Conservation (phyloP, 345 rosid species). For the Linum tenue region DNA sequence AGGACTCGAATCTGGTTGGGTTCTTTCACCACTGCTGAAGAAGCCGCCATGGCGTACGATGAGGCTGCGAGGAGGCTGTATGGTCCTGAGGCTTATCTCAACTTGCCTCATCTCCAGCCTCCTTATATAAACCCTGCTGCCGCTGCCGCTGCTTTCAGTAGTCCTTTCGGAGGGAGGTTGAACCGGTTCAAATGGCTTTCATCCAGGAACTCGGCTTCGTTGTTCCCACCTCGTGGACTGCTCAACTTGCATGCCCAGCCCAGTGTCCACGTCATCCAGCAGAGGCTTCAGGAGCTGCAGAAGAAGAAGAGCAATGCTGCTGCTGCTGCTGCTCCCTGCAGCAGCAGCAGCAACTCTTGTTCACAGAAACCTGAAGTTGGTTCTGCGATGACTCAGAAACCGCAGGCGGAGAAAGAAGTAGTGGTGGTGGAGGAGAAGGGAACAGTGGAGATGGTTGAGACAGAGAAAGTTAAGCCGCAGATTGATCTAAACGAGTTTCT, state of each 20-base stretch:
- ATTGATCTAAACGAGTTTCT: slow-evolving; percentile 89
- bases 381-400: slow-evolving; percentile 1
- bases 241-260: slow-evolving; percentile 82
- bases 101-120: slow-evolving; percentile 78
- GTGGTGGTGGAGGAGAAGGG: slow-evolving; percentile 25
- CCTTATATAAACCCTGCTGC: background rate
- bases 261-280: slow-evolving; percentile 74
- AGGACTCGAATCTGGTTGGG: slow-evolving; percentile 84
- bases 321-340: background rate
- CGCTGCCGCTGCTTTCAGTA: slow-evolving; percentile 1
- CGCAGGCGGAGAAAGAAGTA: slow-evolving; percentile 21
- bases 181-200: slow-evolving; percentile 70
- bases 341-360: slow-evolving; percentile 6
- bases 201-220: slow-evolving; percentile 66
- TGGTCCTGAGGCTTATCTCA: slow-evolving; percentile 76
- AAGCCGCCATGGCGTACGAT: slow-evolving; percentile 95
- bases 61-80: slow-evolving; percentile 68
- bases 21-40: slow-evolving; percentile 82
- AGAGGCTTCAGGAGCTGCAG: slow-evolving; percentile 78
- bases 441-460: slow-evolving; percentile 4
- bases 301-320: slow-evolving; percentile 33
- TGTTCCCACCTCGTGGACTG: slow-evolving; percentile 79
- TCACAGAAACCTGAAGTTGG: slow-evolving; percentile 16
- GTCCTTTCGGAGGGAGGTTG: slow-evolving; percentile 13
- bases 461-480: slow-evolving; percentile 52